Evolutionary conservation across 2,329 filamentous ascomycete genomes (phyloP), one percentile per base, ranked within the genome.

Genomic region (Aspergillus aculeatus): DNA sequence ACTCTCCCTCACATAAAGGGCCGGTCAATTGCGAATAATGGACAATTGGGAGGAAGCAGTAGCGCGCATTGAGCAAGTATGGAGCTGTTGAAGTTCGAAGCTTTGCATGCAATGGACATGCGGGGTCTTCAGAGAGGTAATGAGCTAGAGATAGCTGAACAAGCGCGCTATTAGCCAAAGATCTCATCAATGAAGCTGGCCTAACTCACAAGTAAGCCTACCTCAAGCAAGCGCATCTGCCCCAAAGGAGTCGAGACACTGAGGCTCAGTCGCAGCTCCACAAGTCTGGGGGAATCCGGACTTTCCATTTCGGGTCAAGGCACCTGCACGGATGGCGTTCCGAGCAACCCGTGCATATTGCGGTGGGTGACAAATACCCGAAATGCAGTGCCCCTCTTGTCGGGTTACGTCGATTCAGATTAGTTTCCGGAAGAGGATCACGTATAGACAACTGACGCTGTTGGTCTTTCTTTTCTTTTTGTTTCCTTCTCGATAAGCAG

Each of bases 301-400:
- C 50, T 48, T 52, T 32, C 50, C 50, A 35, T 21, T 44, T 52
- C 41, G 50, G 47, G 51, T 52, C 51, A 48, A 60, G 57, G 29
- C 38, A 49, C 32, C 50, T 62, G 55, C 58, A 23, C 10, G 31
- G 19, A 5, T 64, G 58, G 66, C 64, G 4, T 31, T 2, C 51
- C 21, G 32, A 4, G 14, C 10, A 6, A 11, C 23, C 65, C 59
- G 63, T 56, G 50, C 19, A 26, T 5, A 9, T 26, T 68, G 68
- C 63, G 66, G 71, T 48, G 59, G 52, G 59, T 68, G 59, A 61
- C 59, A 64, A 44, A 50, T 29, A 44, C 64, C 63, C 55, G 32
- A 59, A 51, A 54, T 62, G 63, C 65, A 68, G 51, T 58, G 62
- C 69, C 71, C 71, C 71, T 73, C 71, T 58, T 58, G 64, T 54